These are phyloP conservation scores for Hordeum marinum DNA, from an alignment of 176 grass and related monocot species.

Conservation along the genomic window DNA sequence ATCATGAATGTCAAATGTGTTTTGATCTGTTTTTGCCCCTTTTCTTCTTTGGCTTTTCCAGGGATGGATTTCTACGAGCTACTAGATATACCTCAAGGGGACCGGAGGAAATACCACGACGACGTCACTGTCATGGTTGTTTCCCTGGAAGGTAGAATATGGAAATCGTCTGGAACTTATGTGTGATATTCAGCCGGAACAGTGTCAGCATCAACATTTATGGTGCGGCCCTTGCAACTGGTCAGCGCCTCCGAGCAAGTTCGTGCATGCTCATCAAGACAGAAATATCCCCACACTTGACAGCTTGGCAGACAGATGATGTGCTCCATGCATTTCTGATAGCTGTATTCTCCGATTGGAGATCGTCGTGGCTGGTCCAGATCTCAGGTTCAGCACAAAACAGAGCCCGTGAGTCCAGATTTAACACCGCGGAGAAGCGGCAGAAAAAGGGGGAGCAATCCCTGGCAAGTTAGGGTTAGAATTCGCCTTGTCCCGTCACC, in stretches of 20 bases:
- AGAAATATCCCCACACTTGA: neutral
- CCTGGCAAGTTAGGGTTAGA: neutral
- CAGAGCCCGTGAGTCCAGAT: neutral
- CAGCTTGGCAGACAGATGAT: neutral
- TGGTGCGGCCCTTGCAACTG: constrained; percentile 6
- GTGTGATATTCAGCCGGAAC: constrained; percentile 37
- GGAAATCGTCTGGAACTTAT: constrained; percentile 85
- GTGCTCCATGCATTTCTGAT: neutral
- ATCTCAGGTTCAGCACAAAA: constrained; percentile 14
- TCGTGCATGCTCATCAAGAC: constrained; percentile 15
- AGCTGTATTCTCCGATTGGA: constrained; percentile 13
- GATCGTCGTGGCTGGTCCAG: constrained; percentile 23
- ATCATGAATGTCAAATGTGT: neutral
- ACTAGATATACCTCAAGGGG: constrained; percentile 92
- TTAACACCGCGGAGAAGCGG: constrained; percentile 8
- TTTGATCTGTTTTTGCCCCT: neutral
- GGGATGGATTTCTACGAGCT: constrained; percentile 84
- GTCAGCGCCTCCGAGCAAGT: constrained; percentile 11
- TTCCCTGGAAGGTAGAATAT: constrained; percentile 92
- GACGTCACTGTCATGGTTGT: constrained; percentile 93
- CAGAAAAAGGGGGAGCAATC: neutral
- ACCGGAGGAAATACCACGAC: constrained; percentile 88
- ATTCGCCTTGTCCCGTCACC: neutral
- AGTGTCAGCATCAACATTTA: constrained; percentile 18
- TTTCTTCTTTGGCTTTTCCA: constrained; percentile 13